Base-by-base conservation (phyloP, 257 asterid species). In the Mitragyna speciosa region DNA sequence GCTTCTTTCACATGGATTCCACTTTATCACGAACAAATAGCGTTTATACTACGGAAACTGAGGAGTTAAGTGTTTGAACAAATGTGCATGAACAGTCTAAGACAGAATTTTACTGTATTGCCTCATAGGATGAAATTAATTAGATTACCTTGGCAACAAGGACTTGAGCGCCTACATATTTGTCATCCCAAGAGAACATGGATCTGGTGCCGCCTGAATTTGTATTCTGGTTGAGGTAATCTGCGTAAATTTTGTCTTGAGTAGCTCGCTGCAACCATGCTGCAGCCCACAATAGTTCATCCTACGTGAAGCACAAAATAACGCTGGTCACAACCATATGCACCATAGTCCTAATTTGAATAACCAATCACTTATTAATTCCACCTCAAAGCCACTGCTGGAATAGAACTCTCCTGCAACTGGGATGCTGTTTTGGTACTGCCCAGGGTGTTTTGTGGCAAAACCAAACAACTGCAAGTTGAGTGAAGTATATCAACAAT, bases 171-270 rank as follows among this genome's bases (percentile, higher is more conserved):
- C 95, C 95, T 2, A 48, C 79, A 65, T 73, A 90, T 78, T 92
- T 90, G 87, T 90, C 94, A 41, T 90, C 97, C 97, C 95, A 90
- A 2, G 93, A 88, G 66, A 92, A 89, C 81, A 30, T 84, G 22
- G 26, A 24, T 79, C 92, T 75, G 1, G 90, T 79, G 28, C 92
- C 94, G 10, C 94, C 94, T 3, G 79, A 72, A 58, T 72, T 80
- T 0, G 77, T 4, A 49, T 87, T 72, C 31, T 24, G 30, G 12
- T 7, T 66, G 59, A 89, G 76, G 71, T 72, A 88, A 20, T 82
- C 26, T 0, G 79, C 33, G 76, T 90, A 92, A 5, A 6, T 59
- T 12, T 63, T 12, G 52, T 80, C 84, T 8, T 82, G 19, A 0
- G 95, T 92, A 12, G 94, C 95, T 67, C 83, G 59, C 6, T 80